Base-by-base conservation (phyloP, 768 basidiomycete genomes). In the Lactarius vividus region DNA sequence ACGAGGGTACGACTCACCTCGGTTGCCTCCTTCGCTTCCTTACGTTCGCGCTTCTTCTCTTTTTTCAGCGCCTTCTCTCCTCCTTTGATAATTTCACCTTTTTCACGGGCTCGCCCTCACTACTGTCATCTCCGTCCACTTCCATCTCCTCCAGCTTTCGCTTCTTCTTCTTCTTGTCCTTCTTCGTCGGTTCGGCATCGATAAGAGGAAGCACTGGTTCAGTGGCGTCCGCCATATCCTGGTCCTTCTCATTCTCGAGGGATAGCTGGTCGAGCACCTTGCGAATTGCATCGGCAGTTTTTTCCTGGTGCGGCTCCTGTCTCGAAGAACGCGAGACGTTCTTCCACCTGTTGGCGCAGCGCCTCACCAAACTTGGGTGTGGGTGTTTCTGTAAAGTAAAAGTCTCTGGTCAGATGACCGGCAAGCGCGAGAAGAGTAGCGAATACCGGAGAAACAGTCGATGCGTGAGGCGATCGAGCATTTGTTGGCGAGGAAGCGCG, bases 401-500 rank as follows among this genome's bases (percentile, higher is more conserved):
- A 33, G 28, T 0, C 11, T 52, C 13, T 6, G 3, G 40, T 46
- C 13, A 59, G 56, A 35, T 33, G 28, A 28, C 46, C n/a, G 29
- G 37, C 15, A 57, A 23, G 8, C 20, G 49, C 3, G 31, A 6
- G 3, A 29, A 26, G 65, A n/a, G 15, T 40, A 4, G 37, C 1
- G 44, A 5, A 15, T 71, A 91, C 92, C 92, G 2, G 89, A 82
- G 74, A 91, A 98, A 77, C 95, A 98, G 75, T 98, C 96, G 77
- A 98, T 98, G 62, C 96, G 84, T 18, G 94, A 92, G 2, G 96
- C 96, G 71, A 98, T 98, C 62, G 95, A 96, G 74, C 94, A 95
- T 78, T 98, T 98, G 84, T 98, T 98, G 44, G 96, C 96, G 9
- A 98, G 82, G 85, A 98, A 98, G n/a, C 96, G 89, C 4, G 96